Conservation (phyloP, 1,284 basidiomycete species). For the Pisolithus thermaeus region DNA sequence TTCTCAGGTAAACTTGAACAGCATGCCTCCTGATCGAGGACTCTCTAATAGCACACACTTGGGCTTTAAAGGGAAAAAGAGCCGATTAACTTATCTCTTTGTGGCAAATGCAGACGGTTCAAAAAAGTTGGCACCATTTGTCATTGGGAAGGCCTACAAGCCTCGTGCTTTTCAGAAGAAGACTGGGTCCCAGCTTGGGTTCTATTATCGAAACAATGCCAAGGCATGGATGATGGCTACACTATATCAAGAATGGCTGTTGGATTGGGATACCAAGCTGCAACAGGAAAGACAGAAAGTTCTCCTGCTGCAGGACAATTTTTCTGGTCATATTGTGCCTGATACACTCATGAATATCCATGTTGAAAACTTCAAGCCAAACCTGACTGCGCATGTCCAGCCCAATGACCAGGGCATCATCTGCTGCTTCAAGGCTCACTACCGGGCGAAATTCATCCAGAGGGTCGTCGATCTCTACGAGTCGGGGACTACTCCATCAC, state of each 20-base stretch:
- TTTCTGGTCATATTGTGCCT: conserved; percentile 18
- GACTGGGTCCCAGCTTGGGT: conserved; percentile 20
- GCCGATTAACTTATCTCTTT: conserved; percentile 25
- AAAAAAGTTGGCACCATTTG: conserved; percentile 20
- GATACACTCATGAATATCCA: conserved; percentile 14
- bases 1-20: not conserved
- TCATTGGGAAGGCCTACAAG: conserved; percentile 26
- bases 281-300: not conserved
- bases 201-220: conserved; percentile 27
- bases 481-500: conserved; percentile 13
- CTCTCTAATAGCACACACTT: conserved; percentile 13
- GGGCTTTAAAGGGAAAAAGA: conserved; percentile 21
- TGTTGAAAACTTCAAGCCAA: conserved; percentile 10
- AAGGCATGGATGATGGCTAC: conserved; percentile 31
- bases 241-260: conserved; percentile 25
- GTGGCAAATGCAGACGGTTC: conserved; percentile 28
- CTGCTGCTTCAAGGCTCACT: conserved; percentile 20
- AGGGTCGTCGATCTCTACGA: conserved; percentile 28
- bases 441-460: conserved; percentile 20
- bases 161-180: conserved; percentile 23
- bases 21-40: conserved; percentile 18
- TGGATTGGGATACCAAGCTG: conserved; percentile 15
- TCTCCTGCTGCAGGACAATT: not conserved
- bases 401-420: conserved; percentile 3
- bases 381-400: conserved; percentile 5